phyloP scores from a whole-genome alignment of 2,329 filamentous ascomycete genomes.

The Colletotrichum kahawae region DNA sequence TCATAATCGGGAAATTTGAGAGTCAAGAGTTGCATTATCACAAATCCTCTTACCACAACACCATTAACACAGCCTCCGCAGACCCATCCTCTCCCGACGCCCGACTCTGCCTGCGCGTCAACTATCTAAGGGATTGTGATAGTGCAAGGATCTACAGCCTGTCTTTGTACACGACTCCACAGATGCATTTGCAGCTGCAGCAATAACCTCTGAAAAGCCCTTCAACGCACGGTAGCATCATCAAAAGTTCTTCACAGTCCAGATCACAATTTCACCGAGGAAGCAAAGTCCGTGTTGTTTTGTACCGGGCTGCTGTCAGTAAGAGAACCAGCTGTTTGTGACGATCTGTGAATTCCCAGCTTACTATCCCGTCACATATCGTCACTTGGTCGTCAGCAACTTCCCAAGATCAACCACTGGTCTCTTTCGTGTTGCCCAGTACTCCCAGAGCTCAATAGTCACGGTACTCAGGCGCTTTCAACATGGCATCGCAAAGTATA shows the following conservation, averaged over 20 bases:
- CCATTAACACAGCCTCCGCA: neutral
- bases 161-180: rapidly evolving
- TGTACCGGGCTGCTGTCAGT: neutral
- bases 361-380: neutral
- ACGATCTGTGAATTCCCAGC: neutral
- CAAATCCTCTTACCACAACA: neutral
- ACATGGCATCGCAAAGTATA: neutral
- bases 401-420: neutral
- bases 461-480: neutral
- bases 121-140: rapidly evolving
- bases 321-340: neutral
- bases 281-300: rapidly evolving
- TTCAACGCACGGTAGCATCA: rapidly evolving
- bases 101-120: neutral
- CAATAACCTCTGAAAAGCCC: neutral
- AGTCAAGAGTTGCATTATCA: neutral
- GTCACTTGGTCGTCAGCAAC: neutral
- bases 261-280: neutral
- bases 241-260: neutral
- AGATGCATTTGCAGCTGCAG: neutral
- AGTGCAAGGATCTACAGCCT: neutral
- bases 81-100: neutral
- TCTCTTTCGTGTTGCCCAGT: neutral
- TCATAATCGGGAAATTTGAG: neutral
- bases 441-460: neutral